Percentiles rank a stretch among this genome's conserved stretches.
Conservation (phyloP, 345 rosid genomes). For the thale cress (Arabidopsis thaliana) region DNA sequence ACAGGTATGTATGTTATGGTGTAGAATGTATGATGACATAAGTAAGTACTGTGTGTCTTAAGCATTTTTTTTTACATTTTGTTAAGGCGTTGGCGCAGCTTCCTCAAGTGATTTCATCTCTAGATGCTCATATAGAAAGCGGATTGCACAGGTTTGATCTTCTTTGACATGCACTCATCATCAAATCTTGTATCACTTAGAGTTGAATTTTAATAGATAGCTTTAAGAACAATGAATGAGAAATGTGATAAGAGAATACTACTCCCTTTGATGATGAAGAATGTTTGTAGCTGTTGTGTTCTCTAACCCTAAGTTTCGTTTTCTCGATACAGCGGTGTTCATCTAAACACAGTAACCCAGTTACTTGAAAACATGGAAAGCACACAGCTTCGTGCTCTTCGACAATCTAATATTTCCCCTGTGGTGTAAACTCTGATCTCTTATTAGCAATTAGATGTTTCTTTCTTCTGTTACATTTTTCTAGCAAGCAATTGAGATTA, state of each 20-base stretch:
- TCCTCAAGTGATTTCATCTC: conserved; percentile 75
- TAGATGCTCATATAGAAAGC: conserved; percentile 82
- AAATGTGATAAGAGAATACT: conserved; percentile 1
- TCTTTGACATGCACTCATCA: background rate
- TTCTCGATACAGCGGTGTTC: conserved; percentile 30
- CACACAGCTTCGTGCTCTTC: conserved; percentile 47
- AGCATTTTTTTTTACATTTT: background rate
- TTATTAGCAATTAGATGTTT: conserved; percentile 5
- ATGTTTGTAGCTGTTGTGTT: conserved; percentile 11
- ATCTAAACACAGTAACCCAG: conserved; percentile 43
- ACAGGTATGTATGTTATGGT: conserved; percentile 54
- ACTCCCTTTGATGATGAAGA: background rate
- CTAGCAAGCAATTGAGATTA: background rate
- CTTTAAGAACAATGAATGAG: background rate
- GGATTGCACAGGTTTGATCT: conserved; percentile 67
- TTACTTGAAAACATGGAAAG: conserved; percentile 48
- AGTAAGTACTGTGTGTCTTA: background rate
- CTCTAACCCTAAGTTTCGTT: conserved; percentile 13
- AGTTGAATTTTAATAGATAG: background rate
- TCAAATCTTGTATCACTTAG: background rate
- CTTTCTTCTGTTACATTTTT: conserved; percentile 2
- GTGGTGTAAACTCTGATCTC: conserved; percentile 25
- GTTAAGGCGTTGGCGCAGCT: conserved; percentile 73
- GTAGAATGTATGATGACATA: conserved; percentile 1
- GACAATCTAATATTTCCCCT: conserved; percentile 38